Evolutionary conservation across 768 basidiomycete genomes (phyloP).

Genomic region (Steccherinum ochraceum): DNA sequence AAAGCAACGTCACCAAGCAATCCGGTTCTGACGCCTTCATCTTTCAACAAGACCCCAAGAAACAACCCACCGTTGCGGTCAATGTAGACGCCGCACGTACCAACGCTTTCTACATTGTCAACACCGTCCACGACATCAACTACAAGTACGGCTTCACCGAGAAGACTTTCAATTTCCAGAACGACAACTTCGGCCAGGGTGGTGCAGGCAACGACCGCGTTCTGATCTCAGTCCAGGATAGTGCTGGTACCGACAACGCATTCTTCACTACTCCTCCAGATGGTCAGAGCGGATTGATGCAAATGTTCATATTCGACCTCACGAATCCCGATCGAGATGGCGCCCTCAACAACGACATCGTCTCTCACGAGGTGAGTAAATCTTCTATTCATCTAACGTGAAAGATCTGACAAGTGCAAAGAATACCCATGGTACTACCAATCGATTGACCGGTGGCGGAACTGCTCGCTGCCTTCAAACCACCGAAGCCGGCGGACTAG

Average conservation of each 20-base stretch:
- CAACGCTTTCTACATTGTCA: constrained; percentile 51
- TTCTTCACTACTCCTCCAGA: constrained; percentile 41
- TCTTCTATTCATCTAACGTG: neutral
- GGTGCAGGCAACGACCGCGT: constrained; percentile 46
- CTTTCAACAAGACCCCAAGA: constrained; percentile 30
- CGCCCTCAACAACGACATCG: constrained; percentile 56
- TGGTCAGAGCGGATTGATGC: constrained; percentile 37
- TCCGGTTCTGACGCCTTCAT: constrained; percentile 33
- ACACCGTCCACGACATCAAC: constrained; percentile 48
- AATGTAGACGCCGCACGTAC: constrained; percentile 51
- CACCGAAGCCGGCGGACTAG: constrained; percentile 57
- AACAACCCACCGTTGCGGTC: constrained; percentile 31
- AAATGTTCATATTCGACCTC: constrained; percentile 16
- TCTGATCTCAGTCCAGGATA: constrained; percentile 44
- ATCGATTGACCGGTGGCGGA: constrained; percentile 43
- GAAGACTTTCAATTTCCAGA: constrained; percentile 54
- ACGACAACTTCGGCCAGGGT: constrained; percentile 46
- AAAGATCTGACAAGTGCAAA: neutral
- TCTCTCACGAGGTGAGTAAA: constrained; percentile 41
- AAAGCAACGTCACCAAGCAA: constrained; percentile 27
- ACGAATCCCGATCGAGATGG: constrained; percentile 54
- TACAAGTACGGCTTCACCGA: constrained; percentile 60
- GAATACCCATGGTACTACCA: constrained; percentile 24
- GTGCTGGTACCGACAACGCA: constrained; percentile 37
- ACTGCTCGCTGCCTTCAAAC: constrained; percentile 55